A percentile compares a stretch with the other conserved stretches of the same genome.
Evolutionary conservation across 1,139 yeast species (phyloP).

Genomic region (Yamadazyma triangularis): DNA sequence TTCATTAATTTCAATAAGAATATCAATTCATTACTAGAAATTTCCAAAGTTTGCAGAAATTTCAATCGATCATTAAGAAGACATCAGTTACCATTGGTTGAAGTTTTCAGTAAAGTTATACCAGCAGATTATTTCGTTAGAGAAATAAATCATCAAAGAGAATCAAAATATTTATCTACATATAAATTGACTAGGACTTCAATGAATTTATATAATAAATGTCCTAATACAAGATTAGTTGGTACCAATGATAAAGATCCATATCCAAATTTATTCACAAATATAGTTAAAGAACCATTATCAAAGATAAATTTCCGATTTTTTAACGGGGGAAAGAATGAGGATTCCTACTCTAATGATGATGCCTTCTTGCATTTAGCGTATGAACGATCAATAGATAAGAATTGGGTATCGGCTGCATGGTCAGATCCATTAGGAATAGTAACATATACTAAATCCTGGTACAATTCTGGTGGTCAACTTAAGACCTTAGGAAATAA

Average conservation of each 20-base stretch:
- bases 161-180: slow-evolving; percentile 45
- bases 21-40: slow-evolving; percentile 43
- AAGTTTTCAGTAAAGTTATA: slow-evolving; percentile 51
- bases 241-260: slow-evolving; percentile 3
- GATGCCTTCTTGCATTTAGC: slow-evolving; percentile 83
- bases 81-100: slow-evolving; percentile 41
- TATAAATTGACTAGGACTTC: slow-evolving; percentile 47
- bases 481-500: slow-evolving; percentile 40
- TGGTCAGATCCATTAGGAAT: slow-evolving; percentile 87
- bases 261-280: slow-evolving; percentile 28
- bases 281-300: slow-evolving; percentile 44
- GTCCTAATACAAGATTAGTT: slow-evolving; percentile 27
- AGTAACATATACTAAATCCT: slow-evolving; percentile 58
- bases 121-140: slow-evolving; percentile 51
- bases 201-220: slow-evolving; percentile 58
- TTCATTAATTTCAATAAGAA: slow-evolving; percentile 43
- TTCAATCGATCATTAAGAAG: slow-evolving; percentile 39
- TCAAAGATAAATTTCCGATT: slow-evolving; percentile 50
- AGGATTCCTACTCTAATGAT: slow-evolving; percentile 37
- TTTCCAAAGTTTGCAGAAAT: slow-evolving; percentile 44
- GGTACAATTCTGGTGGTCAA: slow-evolving; percentile 38
- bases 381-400: slow-evolving; percentile 76
- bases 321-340: slow-evolving; percentile 18
- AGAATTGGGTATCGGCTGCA: slow-evolving; percentile 79
- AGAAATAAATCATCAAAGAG: slow-evolving; percentile 25